Evolutionary conservation across 352 stramenopile genomes (phyloP).

Genomic region (Globisporangium sylvaticum): DNA sequence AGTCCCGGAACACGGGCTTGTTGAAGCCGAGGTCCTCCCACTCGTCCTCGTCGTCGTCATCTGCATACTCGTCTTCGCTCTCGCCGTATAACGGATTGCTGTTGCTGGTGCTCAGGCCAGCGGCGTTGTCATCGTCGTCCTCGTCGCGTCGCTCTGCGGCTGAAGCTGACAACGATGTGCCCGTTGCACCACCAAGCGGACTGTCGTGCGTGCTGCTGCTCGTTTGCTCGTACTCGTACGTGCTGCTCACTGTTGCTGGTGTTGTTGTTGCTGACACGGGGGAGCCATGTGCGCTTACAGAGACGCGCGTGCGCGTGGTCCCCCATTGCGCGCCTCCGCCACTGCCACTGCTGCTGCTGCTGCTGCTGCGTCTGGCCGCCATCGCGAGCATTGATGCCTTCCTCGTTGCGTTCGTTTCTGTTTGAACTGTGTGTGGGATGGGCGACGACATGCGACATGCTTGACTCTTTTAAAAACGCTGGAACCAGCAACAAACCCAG

Average conservation of each 20-base stretch:
- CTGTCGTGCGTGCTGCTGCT: neutral
- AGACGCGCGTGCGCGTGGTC: constrained; percentile 1
- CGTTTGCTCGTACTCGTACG: neutral
- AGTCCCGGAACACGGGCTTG: constrained; percentile 12
- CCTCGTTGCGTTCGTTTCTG: constrained; percentile 5
- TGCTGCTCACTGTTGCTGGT: neutral
- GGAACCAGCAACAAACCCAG: too few relatives aligned
- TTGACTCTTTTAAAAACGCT: neutral
- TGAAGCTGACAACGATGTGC: neutral
- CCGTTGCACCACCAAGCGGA: neutral
- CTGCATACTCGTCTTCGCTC: constrained; percentile 3
- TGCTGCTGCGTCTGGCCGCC: constrained; percentile 2
- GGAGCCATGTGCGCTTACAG: neutral
- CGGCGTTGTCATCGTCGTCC: neutral
- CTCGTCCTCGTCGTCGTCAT: constrained; percentile 4
- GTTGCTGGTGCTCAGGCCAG: neutral
- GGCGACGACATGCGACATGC: too few relatives aligned
- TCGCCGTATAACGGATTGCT: neutral
- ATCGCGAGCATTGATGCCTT: constrained; percentile 4
- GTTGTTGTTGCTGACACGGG: neutral
- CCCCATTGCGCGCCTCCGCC: neutral
- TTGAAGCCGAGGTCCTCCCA: constrained; percentile 14
- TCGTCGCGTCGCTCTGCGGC: neutral
- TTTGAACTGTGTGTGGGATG: constrained; percentile 3
- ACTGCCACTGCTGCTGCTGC: neutral